phyloP scores from a whole-genome alignment of 805 yeast species.

The Suhomyces vadensis region DNA sequence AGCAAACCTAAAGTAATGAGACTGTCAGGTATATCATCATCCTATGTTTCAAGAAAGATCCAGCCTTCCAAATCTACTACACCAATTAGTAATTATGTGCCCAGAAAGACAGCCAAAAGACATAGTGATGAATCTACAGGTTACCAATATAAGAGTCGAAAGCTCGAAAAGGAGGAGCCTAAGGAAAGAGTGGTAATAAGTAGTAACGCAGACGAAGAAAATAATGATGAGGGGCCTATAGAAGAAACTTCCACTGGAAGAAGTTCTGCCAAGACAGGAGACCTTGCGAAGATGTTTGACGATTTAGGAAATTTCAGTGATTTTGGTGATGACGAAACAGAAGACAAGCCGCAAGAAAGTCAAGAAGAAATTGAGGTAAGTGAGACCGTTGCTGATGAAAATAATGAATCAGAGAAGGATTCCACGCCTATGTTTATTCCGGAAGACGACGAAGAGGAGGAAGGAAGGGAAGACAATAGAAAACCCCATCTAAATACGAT shows the following conservation, averaged over 20 bases:
- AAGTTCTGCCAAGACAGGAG: constrained; percentile 4
- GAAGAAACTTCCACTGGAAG: constrained; percentile 1
- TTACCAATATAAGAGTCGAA: constrained; percentile 38
- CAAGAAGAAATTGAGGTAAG: not conserved
- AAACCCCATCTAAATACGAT: not conserved
- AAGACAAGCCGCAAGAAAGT: constrained; percentile 5
- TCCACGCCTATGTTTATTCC: constrained; percentile 8
- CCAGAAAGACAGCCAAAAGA: constrained; percentile 14
- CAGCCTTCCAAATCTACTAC: constrained; percentile 11
- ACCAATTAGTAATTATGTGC: constrained; percentile 17
- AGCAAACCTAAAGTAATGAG: constrained; percentile 8
- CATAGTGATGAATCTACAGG: not conserved
- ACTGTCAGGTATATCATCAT: constrained; percentile 22
- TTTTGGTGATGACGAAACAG: constrained; percentile 11
- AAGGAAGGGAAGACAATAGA: constrained; percentile 13
- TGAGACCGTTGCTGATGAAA: not conserved
- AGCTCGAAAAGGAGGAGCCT: constrained; percentile 29
- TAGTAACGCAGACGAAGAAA: constrained; percentile 7
- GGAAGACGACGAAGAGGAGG: constrained; percentile 13
- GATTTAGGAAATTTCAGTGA: constrained; percentile 17
- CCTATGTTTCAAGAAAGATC: constrained; percentile 26
- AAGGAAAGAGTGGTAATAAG: constrained; percentile 41
- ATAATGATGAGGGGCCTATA: constrained; percentile 7
- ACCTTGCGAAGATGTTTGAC: constrained; percentile 14
- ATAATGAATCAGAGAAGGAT: not conserved